Conservation (phyloP, 1,284 basidiomycete genomes). For the Sanguinoderma infundibulare region DNA sequence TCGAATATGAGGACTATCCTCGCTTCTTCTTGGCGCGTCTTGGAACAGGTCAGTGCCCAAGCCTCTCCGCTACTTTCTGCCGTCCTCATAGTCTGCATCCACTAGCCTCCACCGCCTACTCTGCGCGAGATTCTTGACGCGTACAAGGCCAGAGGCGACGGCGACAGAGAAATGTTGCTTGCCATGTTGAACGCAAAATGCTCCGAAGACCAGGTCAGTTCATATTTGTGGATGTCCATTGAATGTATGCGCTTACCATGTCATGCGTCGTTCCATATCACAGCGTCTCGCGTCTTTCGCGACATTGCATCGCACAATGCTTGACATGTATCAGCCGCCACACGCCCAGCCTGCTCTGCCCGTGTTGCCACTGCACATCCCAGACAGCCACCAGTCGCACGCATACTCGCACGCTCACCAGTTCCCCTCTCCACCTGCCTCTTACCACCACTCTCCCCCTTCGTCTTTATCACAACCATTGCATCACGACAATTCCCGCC, state of each 20-base stretch:
- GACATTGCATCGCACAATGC: conserved; percentile 67
- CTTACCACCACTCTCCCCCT: conserved; percentile 33
- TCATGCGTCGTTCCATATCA: neutral
- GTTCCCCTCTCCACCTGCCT: conserved; percentile 36
- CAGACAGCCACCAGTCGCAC: conserved; percentile 22
- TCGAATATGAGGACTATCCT: conserved; percentile 39
- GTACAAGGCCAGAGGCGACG: conserved; percentile 83
- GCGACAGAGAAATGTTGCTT: conserved; percentile 87
- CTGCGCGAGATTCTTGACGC: conserved; percentile 85
- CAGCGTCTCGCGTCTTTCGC: conserved; percentile 74
- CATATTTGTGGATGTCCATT: conserved; percentile 4
- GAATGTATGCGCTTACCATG: conserved; percentile 2
- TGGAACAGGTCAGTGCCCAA: conserved; percentile 49
- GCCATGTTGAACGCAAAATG: conserved; percentile 89
- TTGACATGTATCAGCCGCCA: conserved; percentile 59
- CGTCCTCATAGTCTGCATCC: conserved; percentile 32
- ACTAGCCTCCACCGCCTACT: conserved; percentile 72
- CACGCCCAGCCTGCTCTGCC: conserved; percentile 14
- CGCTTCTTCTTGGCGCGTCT: conserved; percentile 48
- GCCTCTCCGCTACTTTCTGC: conserved; percentile 25
- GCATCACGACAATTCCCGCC: conserved; percentile 21
- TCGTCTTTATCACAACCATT: conserved; percentile 11
- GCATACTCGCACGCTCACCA: conserved; percentile 26
- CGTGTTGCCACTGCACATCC: conserved; percentile 25
- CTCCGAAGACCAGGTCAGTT: conserved; percentile 82